Base-by-base conservation (phyloP, 495 filamentous ascomycete species). In the Xylaria palmicola region DNA sequence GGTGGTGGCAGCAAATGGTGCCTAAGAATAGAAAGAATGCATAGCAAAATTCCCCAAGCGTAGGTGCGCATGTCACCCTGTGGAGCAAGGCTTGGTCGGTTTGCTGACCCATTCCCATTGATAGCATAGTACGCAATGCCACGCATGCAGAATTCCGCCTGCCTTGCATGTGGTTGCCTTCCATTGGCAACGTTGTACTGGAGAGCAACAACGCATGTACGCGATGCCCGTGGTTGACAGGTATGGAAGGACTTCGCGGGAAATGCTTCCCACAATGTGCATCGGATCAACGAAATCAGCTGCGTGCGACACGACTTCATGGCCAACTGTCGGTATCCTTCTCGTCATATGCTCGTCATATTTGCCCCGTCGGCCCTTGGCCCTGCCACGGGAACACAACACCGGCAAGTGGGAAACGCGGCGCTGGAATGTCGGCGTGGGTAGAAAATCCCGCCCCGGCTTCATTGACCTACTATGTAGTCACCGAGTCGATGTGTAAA, bases 141-240 rank as follows among this genome's bases (percentile, higher is more conserved):
- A n/a, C n/a, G 41, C 43, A 59, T 59, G 57, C 37, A 17, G 22
- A 52, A 27, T 17, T 36, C 57, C 57, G 47, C 57, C 57, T 60
- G 57, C 4, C 37, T 27, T 52, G 57, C 47, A 51, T 51, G 12
- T 52, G 9, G 37, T 44, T 44, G 57, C 47, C 47, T 60, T 49
- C n/a, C 17, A 27, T 26, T 50, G 39, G 56, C 36, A 49, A 59
- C 26, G 45, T 26, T 34, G 30, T 15, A 44, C 40, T 24, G 19
- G 26, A 41, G 29, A 43, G 29, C 47, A 47, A 43, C 34, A 17
- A 41, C 57, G 27, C 48, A 45, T n/a, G 17, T 32, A 17, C 24
- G 30, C 4, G 4, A 50, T 41, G 56, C 37, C 40, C n/a, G n/a
- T 51, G 47, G 48, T 59, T 17, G 47, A 37, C 48, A 34, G 47